Conservation (phyloP, 495 filamentous ascomycete species). For the Neurospora sp. region DNA sequence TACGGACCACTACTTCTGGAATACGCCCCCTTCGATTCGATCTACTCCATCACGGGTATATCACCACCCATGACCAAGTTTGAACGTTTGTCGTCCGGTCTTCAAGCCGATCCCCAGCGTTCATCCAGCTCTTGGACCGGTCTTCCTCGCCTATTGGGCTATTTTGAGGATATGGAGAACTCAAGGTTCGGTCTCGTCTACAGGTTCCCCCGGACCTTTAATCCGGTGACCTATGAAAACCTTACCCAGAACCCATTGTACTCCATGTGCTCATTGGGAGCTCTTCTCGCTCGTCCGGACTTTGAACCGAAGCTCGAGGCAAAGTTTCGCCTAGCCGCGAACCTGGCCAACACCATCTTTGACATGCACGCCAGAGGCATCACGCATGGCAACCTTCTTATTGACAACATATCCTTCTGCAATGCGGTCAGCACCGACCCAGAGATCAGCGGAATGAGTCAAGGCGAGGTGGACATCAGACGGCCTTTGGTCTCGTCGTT, state of each 20-base stretch:
- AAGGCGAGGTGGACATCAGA: slow-evolving; percentile 51
- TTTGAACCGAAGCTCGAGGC: slow-evolving; percentile 58
- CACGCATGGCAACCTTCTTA: slow-evolving; percentile 71
- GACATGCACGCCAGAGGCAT: slow-evolving; percentile 66
- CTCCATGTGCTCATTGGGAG: slow-evolving; percentile 39
- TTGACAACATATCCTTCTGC: slow-evolving; percentile 72
- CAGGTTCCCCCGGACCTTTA: slow-evolving; percentile 59
- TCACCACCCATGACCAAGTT: slow-evolving; percentile 53
- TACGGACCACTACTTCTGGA: slow-evolving; percentile 54
- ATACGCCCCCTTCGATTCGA: slow-evolving; percentile 52
- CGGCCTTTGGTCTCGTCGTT: slow-evolving; percentile 71
- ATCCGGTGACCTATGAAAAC: slow-evolving; percentile 45
- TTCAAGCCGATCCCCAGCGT: slow-evolving; percentile 45
- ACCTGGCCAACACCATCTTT: slow-evolving; percentile 64
- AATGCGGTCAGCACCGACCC: slow-evolving; percentile 35
- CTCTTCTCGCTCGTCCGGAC: slow-evolving; percentile 40
- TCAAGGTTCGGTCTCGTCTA: slow-evolving; percentile 76
- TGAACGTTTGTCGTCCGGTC: slow-evolving; percentile 48
- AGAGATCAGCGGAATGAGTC: slow-evolving; percentile 25
- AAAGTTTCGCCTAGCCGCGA: slow-evolving; percentile 73
- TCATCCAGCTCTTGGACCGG: slow-evolving; percentile 50
- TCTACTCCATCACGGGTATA: slow-evolving; percentile 53
- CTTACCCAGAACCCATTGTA: slow-evolving; percentile 38
- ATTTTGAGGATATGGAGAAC: slow-evolving; percentile 68
- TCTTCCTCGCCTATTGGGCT: slow-evolving; percentile 57